Conservation (phyloP, 2,329 filamentous ascomycete species). For the Epichloe elymi region DNA sequence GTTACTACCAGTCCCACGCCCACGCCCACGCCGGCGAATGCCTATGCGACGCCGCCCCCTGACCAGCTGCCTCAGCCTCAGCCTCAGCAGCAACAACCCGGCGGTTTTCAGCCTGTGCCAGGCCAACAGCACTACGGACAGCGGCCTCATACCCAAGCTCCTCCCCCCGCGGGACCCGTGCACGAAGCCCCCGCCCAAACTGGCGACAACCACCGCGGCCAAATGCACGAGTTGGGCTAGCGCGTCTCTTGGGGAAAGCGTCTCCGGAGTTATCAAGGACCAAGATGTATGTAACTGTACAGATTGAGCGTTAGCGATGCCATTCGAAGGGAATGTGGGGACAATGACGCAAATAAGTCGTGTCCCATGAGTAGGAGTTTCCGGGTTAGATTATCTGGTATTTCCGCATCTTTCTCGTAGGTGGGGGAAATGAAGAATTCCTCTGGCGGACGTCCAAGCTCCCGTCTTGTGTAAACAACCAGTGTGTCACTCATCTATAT, state of each 20-base stretch:
- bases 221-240: slow-evolving; percentile 27
- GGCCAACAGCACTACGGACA: neutral
- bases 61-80: slow-evolving; percentile 12
- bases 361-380: slow-evolving; percentile 7
- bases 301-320: too few relatives aligned
- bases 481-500: too few relatives aligned
- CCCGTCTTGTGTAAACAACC: too few relatives aligned
- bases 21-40: slow-evolving; percentile 8
- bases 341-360: too few relatives aligned
- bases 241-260: neutral
- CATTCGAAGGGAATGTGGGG: too few relatives aligned
- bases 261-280: neutral
- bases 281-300: neutral
- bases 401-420: neutral
- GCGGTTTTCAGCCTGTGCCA: slow-evolving; percentile 10
- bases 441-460: too few relatives aligned
- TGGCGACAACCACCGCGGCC: slow-evolving; percentile 23
- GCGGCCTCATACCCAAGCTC: neutral
- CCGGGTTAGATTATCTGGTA: slow-evolving; percentile 6
- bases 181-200: slow-evolving; percentile 25
- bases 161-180: neutral
- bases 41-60: slow-evolving; percentile 7
- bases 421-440: neutral
- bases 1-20: slow-evolving; percentile 11
- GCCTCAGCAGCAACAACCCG: slow-evolving; percentile 8